Evolutionary conservation across 2,329 filamentous ascomycete species (phyloP), one percentile per base, ranked within the genome.

Genomic region (Pezicula carpinea): DNA sequence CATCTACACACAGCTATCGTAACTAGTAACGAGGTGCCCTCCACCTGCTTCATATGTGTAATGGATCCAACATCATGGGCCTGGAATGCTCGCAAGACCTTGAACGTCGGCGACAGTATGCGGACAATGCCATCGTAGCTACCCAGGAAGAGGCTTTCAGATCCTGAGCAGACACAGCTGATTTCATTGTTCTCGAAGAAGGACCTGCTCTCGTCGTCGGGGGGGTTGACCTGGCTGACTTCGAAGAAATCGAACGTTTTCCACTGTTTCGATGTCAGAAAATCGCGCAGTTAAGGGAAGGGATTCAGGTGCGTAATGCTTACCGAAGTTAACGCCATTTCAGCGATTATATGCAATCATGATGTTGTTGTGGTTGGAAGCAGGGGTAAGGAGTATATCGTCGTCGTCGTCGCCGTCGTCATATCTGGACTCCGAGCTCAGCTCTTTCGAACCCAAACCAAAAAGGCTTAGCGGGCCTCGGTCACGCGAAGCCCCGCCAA

Each of bases 181-280:
- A 95, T 83, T 58, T 90, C 89, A 64, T 79, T 81, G 78, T 87
- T 86, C 67, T 91, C 85, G 72, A 95, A 86, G 64, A 90, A 77
- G 63, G 82, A 78, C 58, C 83, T 82, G 64, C 82, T 85, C 64
- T 95, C 89, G 62, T 85, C 85, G 66, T 95, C 86, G 58, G 79
- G 79, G 60, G 80, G 79, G 63, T 85, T 82, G 67, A 96, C 83
- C 65, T 87, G 85, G 65, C 83, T 83, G 67, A 95, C 89, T 71
- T 96, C 89, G 80, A 99, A 97, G 83, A 99, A 99, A 77, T 95
- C 91, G 75, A 99, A 99, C 59, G 87, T 85, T 87, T 96, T 96
- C 92, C 93, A 97, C 92, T 65, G 36, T n/a, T n/a, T n/a, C n/a
- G n/a, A n/a, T n/a, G n/a, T n/a, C n/a, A n/a, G n/a, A n/a, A n/a